phyloP scores from a whole-genome alignment of 2,329 filamentous ascomycete species.

The Fusarium tjaetaba region DNA sequence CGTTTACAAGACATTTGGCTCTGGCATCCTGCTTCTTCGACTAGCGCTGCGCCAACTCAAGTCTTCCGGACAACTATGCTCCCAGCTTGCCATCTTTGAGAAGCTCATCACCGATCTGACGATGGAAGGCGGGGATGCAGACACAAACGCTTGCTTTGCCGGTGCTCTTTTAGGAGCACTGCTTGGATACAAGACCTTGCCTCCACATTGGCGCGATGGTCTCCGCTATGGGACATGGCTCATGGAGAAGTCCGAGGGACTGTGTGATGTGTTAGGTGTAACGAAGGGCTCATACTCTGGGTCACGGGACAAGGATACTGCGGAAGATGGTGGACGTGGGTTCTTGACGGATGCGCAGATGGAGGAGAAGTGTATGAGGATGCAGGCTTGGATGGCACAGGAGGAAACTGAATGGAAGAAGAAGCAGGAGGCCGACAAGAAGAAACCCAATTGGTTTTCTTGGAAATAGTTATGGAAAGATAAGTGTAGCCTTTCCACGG shows the following conservation, averaged over 20 bases:
- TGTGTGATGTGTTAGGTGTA: constrained; percentile 53
- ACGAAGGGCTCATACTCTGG: constrained; percentile 48
- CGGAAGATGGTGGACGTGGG: constrained; percentile 54
- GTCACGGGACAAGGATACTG: constrained; percentile 52
- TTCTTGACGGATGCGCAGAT: constrained; percentile 51
- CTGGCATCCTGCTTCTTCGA: constrained; percentile 57
- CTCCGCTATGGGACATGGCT: constrained; percentile 58
- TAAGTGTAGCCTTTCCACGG: not conserved
- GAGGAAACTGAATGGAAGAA: constrained; percentile 43
- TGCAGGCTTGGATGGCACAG: constrained; percentile 47
- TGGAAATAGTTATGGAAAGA: constrained; percentile 26
- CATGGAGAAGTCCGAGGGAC: constrained; percentile 53
- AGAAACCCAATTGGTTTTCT: constrained; percentile 34
- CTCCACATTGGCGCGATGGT: constrained; percentile 60
- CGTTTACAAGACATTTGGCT: constrained; percentile 63
- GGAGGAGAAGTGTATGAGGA: constrained; percentile 47
- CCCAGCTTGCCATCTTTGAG: constrained; percentile 53
- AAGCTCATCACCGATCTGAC: constrained; percentile 58
- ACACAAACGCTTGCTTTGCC: constrained; percentile 64
- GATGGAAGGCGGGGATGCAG: constrained; percentile 63
- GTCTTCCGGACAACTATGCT: constrained; percentile 21
- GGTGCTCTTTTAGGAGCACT: constrained; percentile 60
- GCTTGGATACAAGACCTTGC: constrained; percentile 57
- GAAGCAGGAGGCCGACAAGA: constrained; percentile 37
- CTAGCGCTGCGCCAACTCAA: constrained; percentile 52